A percentile compares a stretch with the other conserved stretches of the same genome.
Evolutionary conservation across 2,329 filamentous ascomycete genomes (phyloP).

Genomic region (Trichoderma aggressivum): DNA sequence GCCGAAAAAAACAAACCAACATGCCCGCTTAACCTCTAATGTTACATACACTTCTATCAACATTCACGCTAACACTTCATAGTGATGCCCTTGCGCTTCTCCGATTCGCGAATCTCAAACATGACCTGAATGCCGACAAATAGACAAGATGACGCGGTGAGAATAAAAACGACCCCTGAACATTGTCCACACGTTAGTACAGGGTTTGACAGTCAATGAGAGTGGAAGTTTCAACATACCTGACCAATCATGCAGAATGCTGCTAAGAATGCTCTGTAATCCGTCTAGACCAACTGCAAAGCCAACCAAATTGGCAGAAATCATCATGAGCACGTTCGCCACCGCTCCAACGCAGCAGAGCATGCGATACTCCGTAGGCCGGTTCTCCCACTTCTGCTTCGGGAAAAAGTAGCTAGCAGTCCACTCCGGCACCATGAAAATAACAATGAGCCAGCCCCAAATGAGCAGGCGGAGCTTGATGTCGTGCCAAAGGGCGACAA

Average conservation of each 20-base stretch:
- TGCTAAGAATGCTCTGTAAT: conserved; percentile 68
- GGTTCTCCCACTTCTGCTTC: conserved; percentile 62
- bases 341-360: conserved; percentile 79
- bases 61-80: conserved; percentile 67
- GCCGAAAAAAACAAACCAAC: background rate
- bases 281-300: conserved; percentile 93
- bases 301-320: conserved; percentile 88
- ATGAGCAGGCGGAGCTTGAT: conserved; percentile 85
- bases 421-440: conserved; percentile 91
- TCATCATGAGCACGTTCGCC: conserved; percentile 88
- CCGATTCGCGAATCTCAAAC: conserved; percentile 89
- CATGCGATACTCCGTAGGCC: conserved; percentile 71
- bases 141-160: conserved; percentile 66
- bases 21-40: conserved; percentile 4
- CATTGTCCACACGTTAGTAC: conserved; percentile 24
- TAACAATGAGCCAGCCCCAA: conserved; percentile 94
- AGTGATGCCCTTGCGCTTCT: conserved; percentile 75
- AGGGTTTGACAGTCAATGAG: background rate
- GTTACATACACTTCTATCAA: background rate
- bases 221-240: conserved; percentile 42
- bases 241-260: conserved; percentile 72
- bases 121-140: conserved; percentile 90
- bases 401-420: conserved; percentile 71
- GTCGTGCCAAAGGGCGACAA: conserved; percentile 97
- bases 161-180: conserved; percentile 67